Conservation (phyloP, 2,329 filamentous ascomycete species). For the Penicillium janthinellum region DNA sequence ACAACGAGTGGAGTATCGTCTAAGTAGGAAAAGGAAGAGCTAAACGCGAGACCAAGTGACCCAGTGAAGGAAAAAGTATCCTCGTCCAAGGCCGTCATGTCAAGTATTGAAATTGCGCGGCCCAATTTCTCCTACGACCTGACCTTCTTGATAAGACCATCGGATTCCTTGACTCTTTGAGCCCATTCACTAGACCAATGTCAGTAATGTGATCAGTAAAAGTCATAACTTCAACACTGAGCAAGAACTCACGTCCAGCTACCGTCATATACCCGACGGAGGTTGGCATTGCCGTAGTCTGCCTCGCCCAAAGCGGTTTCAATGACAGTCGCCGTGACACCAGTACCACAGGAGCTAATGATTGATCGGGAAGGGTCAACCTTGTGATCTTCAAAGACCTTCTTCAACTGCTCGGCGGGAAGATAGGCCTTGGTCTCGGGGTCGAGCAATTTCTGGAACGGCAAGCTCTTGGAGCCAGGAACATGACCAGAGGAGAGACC, state of each 20-base stretch:
- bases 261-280: conserved; percentile 84
- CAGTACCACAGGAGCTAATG: conserved; percentile 87
- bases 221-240: neutral
- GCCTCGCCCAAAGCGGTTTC: conserved; percentile 84
- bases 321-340: conserved; percentile 88
- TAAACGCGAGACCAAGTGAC: neutral
- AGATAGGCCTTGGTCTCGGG: conserved; percentile 79
- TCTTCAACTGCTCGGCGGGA: conserved; percentile 68
- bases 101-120: neutral
- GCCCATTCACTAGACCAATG: conserved; percentile 50
- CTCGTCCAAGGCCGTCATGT: neutral
- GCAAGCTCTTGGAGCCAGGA: conserved; percentile 81
- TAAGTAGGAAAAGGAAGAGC: neutral
- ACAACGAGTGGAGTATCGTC: conserved; percentile 7
- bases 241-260: conserved; percentile 86
- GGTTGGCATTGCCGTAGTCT: conserved; percentile 67
- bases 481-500: conserved; percentile 90
- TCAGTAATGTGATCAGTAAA: neutral
- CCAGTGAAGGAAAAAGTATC: neutral
- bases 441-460: conserved; percentile 78
- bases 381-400: conserved; percentile 77
- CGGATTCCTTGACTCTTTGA: conserved; percentile 49
- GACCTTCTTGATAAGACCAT: conserved; percentile 49
- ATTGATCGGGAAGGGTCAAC: conserved; percentile 79
- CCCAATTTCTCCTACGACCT: conserved; percentile 16